These are phyloP conservation scores for Scortechinia acanthostroma DNA, from an alignment of 2,329 filamentous ascomycete species.

Conservation along the genomic window DNA sequence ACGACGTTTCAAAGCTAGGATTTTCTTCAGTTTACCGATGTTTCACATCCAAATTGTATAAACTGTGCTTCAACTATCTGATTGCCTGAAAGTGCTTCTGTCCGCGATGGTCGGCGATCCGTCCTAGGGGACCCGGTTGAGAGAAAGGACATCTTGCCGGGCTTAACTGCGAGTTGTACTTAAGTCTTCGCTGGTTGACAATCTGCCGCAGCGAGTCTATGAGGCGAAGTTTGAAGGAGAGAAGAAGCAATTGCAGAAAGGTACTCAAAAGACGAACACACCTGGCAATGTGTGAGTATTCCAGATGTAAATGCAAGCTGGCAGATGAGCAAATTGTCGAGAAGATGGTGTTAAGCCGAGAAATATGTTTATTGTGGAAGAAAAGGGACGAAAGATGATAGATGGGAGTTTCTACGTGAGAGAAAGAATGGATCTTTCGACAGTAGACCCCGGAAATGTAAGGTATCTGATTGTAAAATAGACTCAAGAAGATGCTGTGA, in stretches of 20 bases:
- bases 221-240: not conserved
- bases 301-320: conserved; percentile 12
- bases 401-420: conserved; percentile 5
- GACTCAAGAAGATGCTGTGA: no score
- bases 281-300: conserved; percentile 11
- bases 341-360: conserved; percentile 8
- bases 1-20: no score
- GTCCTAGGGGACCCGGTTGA: conserved; percentile 12
- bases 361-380: conserved; percentile 5
- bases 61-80: not conserved
- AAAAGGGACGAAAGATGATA: conserved; percentile 10
- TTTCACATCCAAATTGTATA: not conserved
- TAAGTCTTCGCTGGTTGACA: not conserved
- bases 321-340: conserved; percentile 3
- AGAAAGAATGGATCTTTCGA: conserved; percentile 3
- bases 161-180: no score
- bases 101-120: conserved; percentile 12
- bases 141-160: conserved; percentile 16
- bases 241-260: not conserved
- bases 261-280: conserved; percentile 3
- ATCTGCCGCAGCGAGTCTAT: not conserved
- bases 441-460: not conserved
- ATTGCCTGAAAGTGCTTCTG: not conserved
- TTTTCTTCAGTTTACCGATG: conserved; percentile 5
- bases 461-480: no score